Percentiles rank a stretch among this genome's conserved stretches.
Conservation (phyloP, 2,329 filamentous ascomycete species). For the Allantophomopsis lycopodina region DNA sequence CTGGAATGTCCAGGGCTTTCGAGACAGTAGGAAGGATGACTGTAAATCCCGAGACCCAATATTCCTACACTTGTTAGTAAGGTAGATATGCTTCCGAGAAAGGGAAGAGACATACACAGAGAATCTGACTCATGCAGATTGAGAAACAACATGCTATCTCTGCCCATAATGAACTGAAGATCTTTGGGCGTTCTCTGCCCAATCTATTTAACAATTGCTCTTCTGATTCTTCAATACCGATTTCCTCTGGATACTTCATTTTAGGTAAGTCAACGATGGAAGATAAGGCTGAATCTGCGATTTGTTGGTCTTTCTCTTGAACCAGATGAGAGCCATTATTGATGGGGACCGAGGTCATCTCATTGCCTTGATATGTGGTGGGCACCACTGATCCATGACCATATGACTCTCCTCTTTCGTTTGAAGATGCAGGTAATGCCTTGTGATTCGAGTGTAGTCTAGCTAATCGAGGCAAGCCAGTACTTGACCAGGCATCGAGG, state of each 20-base stretch:
- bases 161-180: conserved; percentile 33
- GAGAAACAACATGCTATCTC: conserved; percentile 47
- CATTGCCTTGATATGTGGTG: too few species aligned
- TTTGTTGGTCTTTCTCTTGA: too few species aligned
- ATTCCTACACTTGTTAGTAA: conserved; percentile 29
- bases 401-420: too few species aligned
- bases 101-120: conserved; percentile 25
- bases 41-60: conserved; percentile 60
- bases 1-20: conserved; percentile 47
- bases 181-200: conserved; percentile 39
- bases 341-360: too few species aligned
- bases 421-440: too few species aligned
- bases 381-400: too few species aligned
- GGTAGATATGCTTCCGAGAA: background rate
- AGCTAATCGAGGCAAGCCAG: too few species aligned
- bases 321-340: too few species aligned
- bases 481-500: too few species aligned
- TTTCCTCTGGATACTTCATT: background rate
- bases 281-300: too few species aligned
- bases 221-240: conserved; percentile 12
- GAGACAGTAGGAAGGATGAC: conserved; percentile 57
- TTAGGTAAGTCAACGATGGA: background rate
- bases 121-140: conserved; percentile 41
- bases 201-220: conserved; percentile 33
- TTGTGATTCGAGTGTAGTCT: too few species aligned